A percentile compares a stretch with the other conserved stretches of the same genome.
These are phyloP conservation scores for Alternaria longipes DNA, from an alignment of 2,329 filamentous ascomycete species.

Conservation along the genomic window DNA sequence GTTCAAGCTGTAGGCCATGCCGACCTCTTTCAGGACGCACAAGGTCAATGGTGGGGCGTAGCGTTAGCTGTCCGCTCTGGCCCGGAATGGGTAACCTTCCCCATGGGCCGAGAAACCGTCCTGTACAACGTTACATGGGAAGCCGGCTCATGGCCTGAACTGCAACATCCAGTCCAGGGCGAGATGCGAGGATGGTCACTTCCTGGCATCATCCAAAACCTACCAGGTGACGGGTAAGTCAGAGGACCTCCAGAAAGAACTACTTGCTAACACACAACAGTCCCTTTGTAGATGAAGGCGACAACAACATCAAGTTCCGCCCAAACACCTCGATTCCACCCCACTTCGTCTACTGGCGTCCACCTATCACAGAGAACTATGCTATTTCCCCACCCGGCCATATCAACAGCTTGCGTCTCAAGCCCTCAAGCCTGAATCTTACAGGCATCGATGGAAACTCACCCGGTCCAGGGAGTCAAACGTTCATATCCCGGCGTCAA, in stretches of 20 bases:
- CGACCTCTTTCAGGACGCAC: constrained; percentile 38
- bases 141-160: constrained; percentile 55
- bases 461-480: constrained; percentile 56
- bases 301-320: constrained; percentile 56
- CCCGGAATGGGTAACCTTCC: constrained; percentile 18
- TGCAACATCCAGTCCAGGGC: constrained; percentile 55
- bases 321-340: constrained; percentile 57
- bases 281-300: constrained; percentile 55
- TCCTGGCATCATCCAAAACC: constrained; percentile 44
- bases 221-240: constrained; percentile 52
- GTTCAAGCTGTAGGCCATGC: constrained; percentile 41
- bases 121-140: constrained; percentile 35
- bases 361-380: constrained; percentile 58
- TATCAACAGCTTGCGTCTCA: constrained; percentile 58
- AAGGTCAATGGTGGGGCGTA: constrained; percentile 35
- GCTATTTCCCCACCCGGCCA: constrained; percentile 57
- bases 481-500: constrained; percentile 63
- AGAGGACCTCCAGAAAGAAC: neutral
- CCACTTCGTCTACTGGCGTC: constrained; percentile 65
- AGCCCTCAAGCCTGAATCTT: constrained; percentile 62
- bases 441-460: constrained; percentile 62
- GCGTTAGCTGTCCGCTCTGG: constrained; percentile 33
- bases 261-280: constrained; percentile 12
- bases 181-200: constrained; percentile 54
- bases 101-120: constrained; percentile 40